Conservation (phyloP, 2,329 filamentous ascomycete species). For the Coleophoma crateriformis region DNA sequence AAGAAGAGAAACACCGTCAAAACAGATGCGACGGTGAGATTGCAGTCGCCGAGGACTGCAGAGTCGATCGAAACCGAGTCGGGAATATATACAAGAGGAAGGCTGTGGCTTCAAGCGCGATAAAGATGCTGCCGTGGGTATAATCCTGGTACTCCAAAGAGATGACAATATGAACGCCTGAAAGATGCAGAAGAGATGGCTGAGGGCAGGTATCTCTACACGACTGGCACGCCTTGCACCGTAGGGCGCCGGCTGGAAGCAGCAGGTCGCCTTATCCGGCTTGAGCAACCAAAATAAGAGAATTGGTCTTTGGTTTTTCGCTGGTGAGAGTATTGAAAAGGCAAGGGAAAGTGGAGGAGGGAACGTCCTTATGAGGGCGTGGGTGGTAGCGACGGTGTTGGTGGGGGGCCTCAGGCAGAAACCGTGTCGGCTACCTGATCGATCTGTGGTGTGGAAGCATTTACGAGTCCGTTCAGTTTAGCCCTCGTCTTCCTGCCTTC, state of each 20-base stretch:
- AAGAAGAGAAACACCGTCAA: conserved; percentile 19
- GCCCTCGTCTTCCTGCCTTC: too few species aligned
- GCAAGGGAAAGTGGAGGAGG: conserved; percentile 8
- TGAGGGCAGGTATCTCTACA: conserved; percentile 10
- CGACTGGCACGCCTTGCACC: conserved; percentile 24
- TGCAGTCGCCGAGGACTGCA: conserved; percentile 23
- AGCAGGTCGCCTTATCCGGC: conserved; percentile 25
- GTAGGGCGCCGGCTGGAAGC: conserved; percentile 26
- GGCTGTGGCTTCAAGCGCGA: conserved; percentile 6
- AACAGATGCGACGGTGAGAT: conserved; percentile 17
- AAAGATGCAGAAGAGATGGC: conserved; percentile 16
- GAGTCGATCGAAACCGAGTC: conserved; percentile 27
- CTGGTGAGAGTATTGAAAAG: conserved; percentile 1
- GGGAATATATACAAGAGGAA: conserved; percentile 11
- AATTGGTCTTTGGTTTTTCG: conserved; percentile 13
- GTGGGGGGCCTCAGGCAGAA: background rate
- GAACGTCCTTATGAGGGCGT: conserved; percentile 17
- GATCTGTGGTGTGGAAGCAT: too few species aligned
- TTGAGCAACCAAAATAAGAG: conserved; percentile 24
- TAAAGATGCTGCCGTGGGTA: conserved; percentile 18
- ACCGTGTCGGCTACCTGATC: background rate
- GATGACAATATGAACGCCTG: conserved; percentile 21
- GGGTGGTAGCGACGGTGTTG: conserved; percentile 10
- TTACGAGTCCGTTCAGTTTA: too few species aligned
- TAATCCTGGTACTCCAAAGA: conserved; percentile 22